These are phyloP conservation scores for Kwoniella sp. DNA, from an alignment of 768 basidiomycete species.

Conservation along the genomic window DNA sequence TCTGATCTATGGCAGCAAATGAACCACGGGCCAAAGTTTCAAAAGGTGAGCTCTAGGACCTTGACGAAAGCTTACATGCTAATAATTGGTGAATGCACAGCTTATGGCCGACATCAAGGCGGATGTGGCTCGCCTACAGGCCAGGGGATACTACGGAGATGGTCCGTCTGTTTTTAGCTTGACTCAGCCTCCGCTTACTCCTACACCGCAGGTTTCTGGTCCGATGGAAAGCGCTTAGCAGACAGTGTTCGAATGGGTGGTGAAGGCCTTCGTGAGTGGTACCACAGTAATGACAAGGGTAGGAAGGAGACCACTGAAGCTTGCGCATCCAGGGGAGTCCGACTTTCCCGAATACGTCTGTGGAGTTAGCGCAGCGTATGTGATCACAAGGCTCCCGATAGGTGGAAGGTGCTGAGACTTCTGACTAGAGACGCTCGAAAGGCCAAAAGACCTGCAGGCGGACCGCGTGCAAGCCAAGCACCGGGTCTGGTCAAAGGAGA, in stretches of 20 bases:
- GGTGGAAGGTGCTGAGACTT: not conserved
- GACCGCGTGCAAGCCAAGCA: constrained; percentile 17
- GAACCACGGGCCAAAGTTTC: constrained; percentile 46
- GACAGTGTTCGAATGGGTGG: constrained; percentile 39
- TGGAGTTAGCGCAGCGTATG: constrained; percentile 38
- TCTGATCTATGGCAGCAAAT: constrained; percentile 35
- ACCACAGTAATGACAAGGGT: no score
- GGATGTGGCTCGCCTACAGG: constrained; percentile 38
- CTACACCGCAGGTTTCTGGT: constrained; percentile 44
- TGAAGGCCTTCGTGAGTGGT: constrained; percentile 31
- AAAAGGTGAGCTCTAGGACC: constrained; percentile 24
- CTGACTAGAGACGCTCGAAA: constrained; percentile 29
- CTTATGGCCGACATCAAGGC: constrained; percentile 44
- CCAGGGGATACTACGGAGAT: constrained; percentile 46
- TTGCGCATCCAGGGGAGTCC: constrained; percentile 16
- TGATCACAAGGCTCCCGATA: not conserved
- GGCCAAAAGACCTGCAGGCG: constrained; percentile 24
- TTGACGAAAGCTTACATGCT: not conserved
- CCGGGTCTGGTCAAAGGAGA: constrained; percentile 36
- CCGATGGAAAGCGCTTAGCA: constrained; percentile 39
- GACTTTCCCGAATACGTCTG: constrained; percentile 49
- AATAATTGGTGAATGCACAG: constrained; percentile 2
- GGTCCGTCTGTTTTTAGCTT: constrained; percentile 20
- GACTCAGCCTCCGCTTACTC: not conserved
- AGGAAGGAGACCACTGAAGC: not conserved